phyloP scores from a whole-genome alignment of 768 basidiomycete species.

The Macrolepiota fuliginosa region DNA sequence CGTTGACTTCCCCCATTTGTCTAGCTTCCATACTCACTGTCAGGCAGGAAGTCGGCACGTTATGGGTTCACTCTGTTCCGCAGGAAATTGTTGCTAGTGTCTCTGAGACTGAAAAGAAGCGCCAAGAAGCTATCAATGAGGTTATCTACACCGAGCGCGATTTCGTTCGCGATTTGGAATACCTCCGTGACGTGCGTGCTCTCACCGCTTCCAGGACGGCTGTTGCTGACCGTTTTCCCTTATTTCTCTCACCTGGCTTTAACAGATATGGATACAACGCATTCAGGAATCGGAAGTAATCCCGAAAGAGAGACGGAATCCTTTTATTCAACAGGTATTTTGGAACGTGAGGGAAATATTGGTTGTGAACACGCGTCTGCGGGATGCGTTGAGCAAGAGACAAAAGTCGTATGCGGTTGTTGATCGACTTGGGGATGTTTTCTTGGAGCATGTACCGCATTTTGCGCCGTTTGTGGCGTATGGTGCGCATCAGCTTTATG shows the following conservation, averaged over 20 bases:
- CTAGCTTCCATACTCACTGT: constrained; percentile 6
- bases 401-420: constrained; percentile 96
- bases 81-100: constrained; percentile 92
- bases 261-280: constrained; percentile 85
- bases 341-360: constrained; percentile 98
- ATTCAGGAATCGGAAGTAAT: constrained; percentile 77
- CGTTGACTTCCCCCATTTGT: constrained; percentile 15
- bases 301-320: constrained; percentile 68
- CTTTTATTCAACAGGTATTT: constrained; percentile 93
- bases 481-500: constrained; percentile 95
- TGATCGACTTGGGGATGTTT: constrained; percentile 86
- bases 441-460: constrained; percentile 81
- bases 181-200: constrained; percentile 82
- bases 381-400: constrained; percentile 90
- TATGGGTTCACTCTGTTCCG: constrained; percentile 97
- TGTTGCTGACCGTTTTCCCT: constrained; percentile 5
- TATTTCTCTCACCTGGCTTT: neutral
- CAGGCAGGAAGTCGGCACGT: constrained; percentile 53
- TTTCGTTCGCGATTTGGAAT: constrained; percentile 98
- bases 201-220: constrained; percentile 3
- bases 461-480: constrained; percentile 95
- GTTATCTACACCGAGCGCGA: constrained; percentile 93
- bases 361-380: constrained; percentile 84
- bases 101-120: constrained; percentile 88
- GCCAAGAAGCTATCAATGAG: constrained; percentile 98